phyloP scores from a whole-genome alignment of 208 protist species.

The Trypanosoma brucei region DNA sequence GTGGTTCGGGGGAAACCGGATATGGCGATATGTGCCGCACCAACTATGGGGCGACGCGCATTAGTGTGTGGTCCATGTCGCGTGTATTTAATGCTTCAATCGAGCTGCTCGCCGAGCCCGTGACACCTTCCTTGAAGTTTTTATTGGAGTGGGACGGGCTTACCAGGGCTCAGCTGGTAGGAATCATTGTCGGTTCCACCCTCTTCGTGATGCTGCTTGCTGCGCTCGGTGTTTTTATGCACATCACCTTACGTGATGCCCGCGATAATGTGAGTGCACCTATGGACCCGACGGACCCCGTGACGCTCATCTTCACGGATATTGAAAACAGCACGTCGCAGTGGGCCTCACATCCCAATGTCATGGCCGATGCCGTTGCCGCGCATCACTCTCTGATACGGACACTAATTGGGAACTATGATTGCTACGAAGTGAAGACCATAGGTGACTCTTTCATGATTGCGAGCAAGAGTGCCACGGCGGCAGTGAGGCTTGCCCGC shows the following conservation, averaged over 20 bases:
- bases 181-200: conserved; percentile 26
- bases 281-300: conserved; percentile 30
- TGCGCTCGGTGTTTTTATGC: background rate
- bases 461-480: conserved; percentile 22
- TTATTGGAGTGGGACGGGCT: background rate
- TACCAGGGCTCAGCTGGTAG: conserved; percentile 7
- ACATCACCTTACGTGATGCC: conserved; percentile 23
- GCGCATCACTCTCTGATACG: conserved; percentile 63
- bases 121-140: conserved; percentile 39
- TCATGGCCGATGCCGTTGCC: conserved; percentile 56
- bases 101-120: background rate
- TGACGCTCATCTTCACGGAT: conserved; percentile 76
- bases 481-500: conserved; percentile 31
- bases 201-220: conserved; percentile 5
- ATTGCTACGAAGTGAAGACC: conserved; percentile 81
- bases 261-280: conserved; percentile 44
- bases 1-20: conserved; percentile 1
- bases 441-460: conserved; percentile 66
- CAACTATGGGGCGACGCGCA: conserved; percentile 55
- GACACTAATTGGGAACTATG: conserved; percentile 39
- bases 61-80: conserved; percentile 26
- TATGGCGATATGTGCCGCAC: background rate
- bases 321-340: conserved; percentile 77
- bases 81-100: conserved; percentile 28
- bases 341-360: conserved; percentile 49